Conservation (phyloP, 331 rosid species). For the Dryas integrifolia region DNA sequence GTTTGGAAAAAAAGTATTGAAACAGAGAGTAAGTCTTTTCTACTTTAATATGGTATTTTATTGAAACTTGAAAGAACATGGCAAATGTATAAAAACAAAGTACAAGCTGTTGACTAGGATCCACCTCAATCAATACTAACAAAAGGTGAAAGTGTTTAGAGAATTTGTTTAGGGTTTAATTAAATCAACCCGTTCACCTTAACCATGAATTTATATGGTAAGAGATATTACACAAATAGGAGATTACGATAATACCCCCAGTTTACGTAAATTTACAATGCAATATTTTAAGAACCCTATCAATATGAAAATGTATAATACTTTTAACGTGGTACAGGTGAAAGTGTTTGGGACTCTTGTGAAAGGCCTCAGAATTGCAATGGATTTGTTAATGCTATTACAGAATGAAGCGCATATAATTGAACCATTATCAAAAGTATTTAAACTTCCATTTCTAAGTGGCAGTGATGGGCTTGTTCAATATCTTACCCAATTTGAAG, state of each 20-base stretch:
- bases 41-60: background rate
- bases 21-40: constrained; percentile 70
- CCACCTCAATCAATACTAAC: no score
- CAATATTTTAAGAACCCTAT: background rate
- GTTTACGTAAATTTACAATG: no score
- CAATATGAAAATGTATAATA: constrained; percentile 8
- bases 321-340: constrained; percentile 54
- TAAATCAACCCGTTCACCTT: background rate
- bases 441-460: constrained; percentile 55
- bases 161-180: background rate
- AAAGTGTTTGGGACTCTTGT: constrained; percentile 81
- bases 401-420: constrained; percentile 55
- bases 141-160: background rate
- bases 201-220: background rate
- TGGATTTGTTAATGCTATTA: constrained; percentile 62
- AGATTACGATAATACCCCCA: no score
- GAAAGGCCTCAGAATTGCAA: constrained; percentile 76
- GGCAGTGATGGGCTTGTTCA: constrained; percentile 70
- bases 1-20: constrained; percentile 65
- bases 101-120: no score
- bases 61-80: background rate
- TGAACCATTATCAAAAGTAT: constrained; percentile 47
- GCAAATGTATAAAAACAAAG: background rate
- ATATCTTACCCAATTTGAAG: constrained; percentile 87
- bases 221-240: background rate